Conservation (phyloP, 1,139 yeast genomes). For the Magnusiomyces fungicola region DNA sequence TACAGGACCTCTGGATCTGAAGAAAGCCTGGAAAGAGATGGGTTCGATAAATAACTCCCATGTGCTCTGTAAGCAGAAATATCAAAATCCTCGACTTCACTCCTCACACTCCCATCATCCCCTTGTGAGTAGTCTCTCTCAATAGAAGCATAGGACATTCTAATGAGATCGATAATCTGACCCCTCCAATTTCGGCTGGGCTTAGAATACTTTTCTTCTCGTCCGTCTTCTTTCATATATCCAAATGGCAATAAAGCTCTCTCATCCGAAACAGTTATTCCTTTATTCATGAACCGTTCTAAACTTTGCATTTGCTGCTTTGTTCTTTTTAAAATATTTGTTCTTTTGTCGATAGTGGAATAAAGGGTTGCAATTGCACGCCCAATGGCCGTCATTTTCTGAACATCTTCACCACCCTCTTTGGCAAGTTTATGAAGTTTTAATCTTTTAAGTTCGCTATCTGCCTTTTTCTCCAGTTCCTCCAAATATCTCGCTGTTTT, state of each 20-base stretch:
- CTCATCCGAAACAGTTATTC: not conserved
- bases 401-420: not conserved
- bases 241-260: not conserved
- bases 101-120: not conserved
- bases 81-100: not conserved
- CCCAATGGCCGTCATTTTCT: not conserved
- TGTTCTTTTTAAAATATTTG: not conserved
- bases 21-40: not conserved
- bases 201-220: not conserved
- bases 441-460: not conserved
- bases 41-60: not conserved
- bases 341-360: not conserved
- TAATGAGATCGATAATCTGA: conserved; percentile 2
- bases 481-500: not conserved
- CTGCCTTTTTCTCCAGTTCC: not conserved
- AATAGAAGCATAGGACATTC: not conserved
- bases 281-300: not conserved
- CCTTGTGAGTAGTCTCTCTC: not conserved
- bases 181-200: not conserved
- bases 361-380: not conserved
- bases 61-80: not conserved
- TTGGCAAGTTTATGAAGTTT: not conserved
- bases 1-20: not conserved
- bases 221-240: not conserved
- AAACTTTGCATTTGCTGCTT: not conserved